Percentiles rank a stretch among this genome's conserved stretches.
phyloP scores from a whole-genome alignment of 352 stramenopile genomes.

The Globisporangium solare region DNA sequence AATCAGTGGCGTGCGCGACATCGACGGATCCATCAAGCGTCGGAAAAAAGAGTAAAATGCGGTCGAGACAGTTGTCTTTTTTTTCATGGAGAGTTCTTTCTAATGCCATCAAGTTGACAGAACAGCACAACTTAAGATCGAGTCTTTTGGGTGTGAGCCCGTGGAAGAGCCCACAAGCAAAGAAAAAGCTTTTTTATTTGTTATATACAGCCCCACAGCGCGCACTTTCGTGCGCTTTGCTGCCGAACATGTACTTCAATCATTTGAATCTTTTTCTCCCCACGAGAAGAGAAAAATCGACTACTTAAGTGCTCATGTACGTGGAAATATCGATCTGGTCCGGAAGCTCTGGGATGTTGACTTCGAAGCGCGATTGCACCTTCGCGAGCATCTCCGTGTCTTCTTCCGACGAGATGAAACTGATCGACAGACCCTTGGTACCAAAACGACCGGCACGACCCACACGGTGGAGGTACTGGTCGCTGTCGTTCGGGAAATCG shows the following conservation, averaged over 20 bases:
- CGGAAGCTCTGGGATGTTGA: constrained; percentile 99
- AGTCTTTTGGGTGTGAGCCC: too few species aligned
- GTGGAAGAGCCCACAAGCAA: background rate
- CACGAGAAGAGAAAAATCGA: constrained; percentile 1
- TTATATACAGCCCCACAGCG: background rate
- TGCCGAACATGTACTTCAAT: background rate
- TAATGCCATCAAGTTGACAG: too few species aligned
- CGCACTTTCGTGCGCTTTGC: background rate
- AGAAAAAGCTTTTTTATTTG: background rate
- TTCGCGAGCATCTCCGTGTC: constrained; percentile 98
- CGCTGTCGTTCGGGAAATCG: constrained; percentile 97
- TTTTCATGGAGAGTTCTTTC: too few species aligned
- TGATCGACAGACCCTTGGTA: constrained; percentile 99
- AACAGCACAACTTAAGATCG: too few species aligned
- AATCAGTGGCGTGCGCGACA: constrained; percentile 68
- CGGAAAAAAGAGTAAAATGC: constrained; percentile 58
- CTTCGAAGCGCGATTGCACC: constrained; percentile 99
- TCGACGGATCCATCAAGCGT: constrained; percentile 50
- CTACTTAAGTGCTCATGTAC: constrained; percentile 93
- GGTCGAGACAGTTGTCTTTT: too few species aligned
- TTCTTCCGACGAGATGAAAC: constrained; percentile 97
- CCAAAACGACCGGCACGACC: constrained; percentile 99
- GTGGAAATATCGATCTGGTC: constrained; percentile 99
- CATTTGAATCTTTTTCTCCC: background rate
- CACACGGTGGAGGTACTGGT: constrained; percentile 99